These are phyloP conservation scores for Neltuma alba DNA, from an alignment of 306 rosid genomes.

Conservation along the genomic window DNA sequence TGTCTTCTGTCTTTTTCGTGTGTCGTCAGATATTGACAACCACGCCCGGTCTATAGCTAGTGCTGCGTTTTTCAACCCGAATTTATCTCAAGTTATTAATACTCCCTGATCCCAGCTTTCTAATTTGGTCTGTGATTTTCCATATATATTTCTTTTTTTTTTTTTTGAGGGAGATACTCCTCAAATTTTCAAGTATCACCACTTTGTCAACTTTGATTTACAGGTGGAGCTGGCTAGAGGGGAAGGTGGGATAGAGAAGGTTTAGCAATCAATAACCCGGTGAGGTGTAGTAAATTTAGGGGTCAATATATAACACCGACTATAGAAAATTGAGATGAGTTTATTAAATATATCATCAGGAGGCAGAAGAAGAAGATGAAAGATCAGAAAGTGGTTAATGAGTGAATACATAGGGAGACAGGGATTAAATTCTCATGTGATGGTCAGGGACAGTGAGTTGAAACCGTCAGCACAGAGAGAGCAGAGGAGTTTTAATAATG, in stretches of 20 bases:
- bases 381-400: not conserved
- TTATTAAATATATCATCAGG: not conserved
- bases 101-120: not conserved
- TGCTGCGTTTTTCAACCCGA: not conserved
- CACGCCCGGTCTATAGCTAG: not conserved
- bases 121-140: too few relatives aligned
- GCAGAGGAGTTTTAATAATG: too few relatives aligned
- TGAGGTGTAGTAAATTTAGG: not conserved
- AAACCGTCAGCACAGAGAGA: too few relatives aligned
- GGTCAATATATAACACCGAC: not conserved
- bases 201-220: not conserved
- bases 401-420: too few relatives aligned
- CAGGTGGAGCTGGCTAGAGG: too few relatives aligned
- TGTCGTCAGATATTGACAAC: not conserved
- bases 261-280: not conserved
- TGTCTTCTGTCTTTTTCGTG: not conserved
- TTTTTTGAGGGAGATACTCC: not conserved
- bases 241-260: not conserved
- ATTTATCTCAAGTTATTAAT: not conserved
- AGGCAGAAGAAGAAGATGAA: not conserved
- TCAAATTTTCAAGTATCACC: too few relatives aligned
- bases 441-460: not conserved
- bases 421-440: not conserved
- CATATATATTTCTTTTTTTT: too few relatives aligned
- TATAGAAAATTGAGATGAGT: not conserved